Percentiles rank a stretch among this genome's conserved stretches.
These are phyloP conservation scores for Globisporangium irregulare DNA, from an alignment of 352 stramenopile species.

Conservation along the genomic window DNA sequence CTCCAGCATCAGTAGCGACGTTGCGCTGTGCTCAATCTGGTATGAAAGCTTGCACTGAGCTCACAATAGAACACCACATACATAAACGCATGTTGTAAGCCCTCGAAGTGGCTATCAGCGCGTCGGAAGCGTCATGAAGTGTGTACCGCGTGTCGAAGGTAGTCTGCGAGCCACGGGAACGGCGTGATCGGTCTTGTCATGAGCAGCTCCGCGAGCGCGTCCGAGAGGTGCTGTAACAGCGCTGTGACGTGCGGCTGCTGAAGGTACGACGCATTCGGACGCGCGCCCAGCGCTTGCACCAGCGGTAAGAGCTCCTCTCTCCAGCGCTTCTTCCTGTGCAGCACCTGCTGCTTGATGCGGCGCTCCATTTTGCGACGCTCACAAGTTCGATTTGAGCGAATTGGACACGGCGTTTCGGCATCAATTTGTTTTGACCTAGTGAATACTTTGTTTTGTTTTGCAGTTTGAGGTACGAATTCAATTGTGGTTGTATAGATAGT, in stretches of 20 bases:
- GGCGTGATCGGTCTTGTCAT: conserved; percentile 43
- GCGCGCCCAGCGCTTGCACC: conserved; percentile 22
- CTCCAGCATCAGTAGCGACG: conserved; percentile 44
- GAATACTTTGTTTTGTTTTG: background rate
- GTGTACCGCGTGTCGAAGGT: conserved; percentile 46
- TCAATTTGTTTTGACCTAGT: background rate
- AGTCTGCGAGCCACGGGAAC: conserved; percentile 57
- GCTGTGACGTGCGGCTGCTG: conserved; percentile 25
- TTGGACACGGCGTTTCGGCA: background rate
- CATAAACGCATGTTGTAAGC: background rate
- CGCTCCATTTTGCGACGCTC: conserved; percentile 3
- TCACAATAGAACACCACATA: background rate
- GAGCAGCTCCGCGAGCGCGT: conserved; percentile 43
- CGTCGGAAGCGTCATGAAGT: background rate
- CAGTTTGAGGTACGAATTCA: background rate
- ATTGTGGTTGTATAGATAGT: background rate
- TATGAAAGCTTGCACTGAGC: conserved; percentile 59
- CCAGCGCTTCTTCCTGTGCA: conserved; percentile 26
- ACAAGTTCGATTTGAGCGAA: background rate
- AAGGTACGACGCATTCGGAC: conserved; percentile 44
- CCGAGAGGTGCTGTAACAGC: conserved; percentile 52
- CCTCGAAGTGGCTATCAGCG: no score
- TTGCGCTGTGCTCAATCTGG: conserved; percentile 36
- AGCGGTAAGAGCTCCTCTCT: conserved; percentile 25
- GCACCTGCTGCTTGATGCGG: conserved; percentile 9